phyloP scores from a whole-genome alignment of 305 asterid species.

The Rubia balearica region DNA sequence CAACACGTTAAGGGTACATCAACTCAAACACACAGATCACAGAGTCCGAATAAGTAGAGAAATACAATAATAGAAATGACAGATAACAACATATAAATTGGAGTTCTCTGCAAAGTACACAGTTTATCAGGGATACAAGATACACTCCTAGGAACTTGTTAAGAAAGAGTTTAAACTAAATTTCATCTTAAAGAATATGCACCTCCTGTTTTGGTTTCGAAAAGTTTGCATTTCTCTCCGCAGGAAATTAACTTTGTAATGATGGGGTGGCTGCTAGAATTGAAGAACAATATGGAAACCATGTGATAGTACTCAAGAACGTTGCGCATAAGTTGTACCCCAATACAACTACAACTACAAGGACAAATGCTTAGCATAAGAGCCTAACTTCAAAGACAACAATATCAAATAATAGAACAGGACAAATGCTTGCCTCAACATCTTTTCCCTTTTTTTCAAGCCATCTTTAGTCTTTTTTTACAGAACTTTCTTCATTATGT shows the following conservation, averaged over 20 bases:
- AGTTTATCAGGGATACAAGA: constrained; percentile 51
- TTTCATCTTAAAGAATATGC: not conserved
- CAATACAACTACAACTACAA: too few species aligned
- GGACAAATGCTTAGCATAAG: constrained; percentile 6
- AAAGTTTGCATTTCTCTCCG: not conserved
- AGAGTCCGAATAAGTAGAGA: too few species aligned
- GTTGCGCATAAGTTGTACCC: too few species aligned
- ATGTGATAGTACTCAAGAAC: constrained; percentile 35
- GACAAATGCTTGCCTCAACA: constrained; percentile 61
- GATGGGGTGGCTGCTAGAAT: constrained; percentile 49
- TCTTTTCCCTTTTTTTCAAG: constrained; percentile 68
- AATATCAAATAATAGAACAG: constrained; percentile 10
- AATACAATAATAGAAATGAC: too few species aligned
- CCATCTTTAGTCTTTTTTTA: constrained; percentile 65
- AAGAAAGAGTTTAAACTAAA: not conserved
- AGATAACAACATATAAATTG: too few species aligned
- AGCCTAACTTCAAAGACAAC: not conserved
- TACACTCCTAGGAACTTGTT: constrained; percentile 82
- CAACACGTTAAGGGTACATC: too few species aligned
- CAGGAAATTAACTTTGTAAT: constrained; percentile 71
- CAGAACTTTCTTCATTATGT: constrained; percentile 54
- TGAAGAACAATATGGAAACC: constrained; percentile 55
- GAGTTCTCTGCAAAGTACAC: constrained; percentile 46
- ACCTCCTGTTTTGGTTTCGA: not conserved
- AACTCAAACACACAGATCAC: too few species aligned